phyloP scores from a whole-genome alignment of 495 filamentous ascomycete species.

The Penicillium herquei region DNA sequence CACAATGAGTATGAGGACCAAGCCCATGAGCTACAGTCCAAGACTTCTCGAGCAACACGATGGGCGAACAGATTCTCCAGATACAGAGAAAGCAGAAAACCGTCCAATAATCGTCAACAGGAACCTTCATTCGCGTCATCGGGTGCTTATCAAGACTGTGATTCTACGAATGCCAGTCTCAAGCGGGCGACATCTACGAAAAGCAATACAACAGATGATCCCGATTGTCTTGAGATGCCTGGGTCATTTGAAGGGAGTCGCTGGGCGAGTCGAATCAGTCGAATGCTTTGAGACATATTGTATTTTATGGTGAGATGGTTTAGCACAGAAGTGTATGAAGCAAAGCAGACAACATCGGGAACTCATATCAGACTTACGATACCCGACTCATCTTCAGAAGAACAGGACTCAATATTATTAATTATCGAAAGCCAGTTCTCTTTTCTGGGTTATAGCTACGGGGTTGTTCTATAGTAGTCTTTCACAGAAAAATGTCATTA shows the following conservation, averaged over 20 bases:
- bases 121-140: slow-evolving; percentile 15
- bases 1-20: slow-evolving; percentile 8
- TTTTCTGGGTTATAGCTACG: slow-evolving; percentile 14
- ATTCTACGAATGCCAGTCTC: slow-evolving; percentile 7
- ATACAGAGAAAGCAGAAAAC: slow-evolving; percentile 11
- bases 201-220: slow-evolving; percentile 18
- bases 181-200: slow-evolving; percentile 15
- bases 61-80: slow-evolving; percentile 18
- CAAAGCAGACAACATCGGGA: neutral
- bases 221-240: slow-evolving; percentile 31
- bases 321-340: neutral
- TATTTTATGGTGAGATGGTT: neutral
- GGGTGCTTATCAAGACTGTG: slow-evolving; percentile 11
- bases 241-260: slow-evolving; percentile 27
- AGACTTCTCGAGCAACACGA: slow-evolving; percentile 10
- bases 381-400: slow-evolving; percentile 10
- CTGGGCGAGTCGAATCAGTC: slow-evolving; percentile 26
- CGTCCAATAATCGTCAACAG: slow-evolving; percentile 9
- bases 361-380: neutral
- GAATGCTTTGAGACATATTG: slow-evolving; percentile 1
- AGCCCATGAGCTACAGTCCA: slow-evolving; percentile 7
- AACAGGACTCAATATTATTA: slow-evolving; percentile 17
- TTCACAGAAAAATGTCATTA: slow-evolving; percentile 26
- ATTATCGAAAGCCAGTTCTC: neutral
- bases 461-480: slow-evolving; percentile 1